These are phyloP conservation scores for Ophiocordyceps robertsii DNA, from an alignment of 2,329 filamentous ascomycete species.

Conservation along the genomic window DNA sequence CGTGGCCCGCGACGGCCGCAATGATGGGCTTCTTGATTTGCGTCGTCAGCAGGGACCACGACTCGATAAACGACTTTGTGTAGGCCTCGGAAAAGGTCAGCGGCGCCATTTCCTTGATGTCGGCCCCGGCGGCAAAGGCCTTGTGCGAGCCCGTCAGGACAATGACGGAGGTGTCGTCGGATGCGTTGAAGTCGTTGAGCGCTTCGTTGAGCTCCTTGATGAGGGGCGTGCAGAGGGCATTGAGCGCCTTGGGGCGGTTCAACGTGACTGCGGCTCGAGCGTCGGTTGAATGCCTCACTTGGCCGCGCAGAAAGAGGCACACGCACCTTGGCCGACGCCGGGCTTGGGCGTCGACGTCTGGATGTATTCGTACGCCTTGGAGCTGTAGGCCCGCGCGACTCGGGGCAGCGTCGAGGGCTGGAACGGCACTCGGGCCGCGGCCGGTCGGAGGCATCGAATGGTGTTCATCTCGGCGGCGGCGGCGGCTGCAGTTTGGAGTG, in stretches of 20 bases:
- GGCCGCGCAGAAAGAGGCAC: not conserved
- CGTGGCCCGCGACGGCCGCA: conserved; percentile 86
- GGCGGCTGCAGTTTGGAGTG: not conserved
- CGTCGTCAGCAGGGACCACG: conserved; percentile 77
- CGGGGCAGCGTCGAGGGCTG: not conserved
- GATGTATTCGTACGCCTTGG: conserved; percentile 1
- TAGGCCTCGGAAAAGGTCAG: conserved; percentile 84
- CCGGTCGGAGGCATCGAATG: not conserved
- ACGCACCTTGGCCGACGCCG: conserved; percentile 77
- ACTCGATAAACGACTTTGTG: conserved; percentile 82
- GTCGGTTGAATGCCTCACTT: not conserved
- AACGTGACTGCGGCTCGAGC: conserved; percentile 56
- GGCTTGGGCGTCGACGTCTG: conserved; percentile 33
- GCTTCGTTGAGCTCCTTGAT: conserved; percentile 82
- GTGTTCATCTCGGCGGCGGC: not conserved
- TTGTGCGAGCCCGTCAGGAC: conserved; percentile 79
- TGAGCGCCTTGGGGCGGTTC: conserved; percentile 88
- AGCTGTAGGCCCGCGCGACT: not conserved
- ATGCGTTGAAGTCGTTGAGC: conserved; percentile 54
- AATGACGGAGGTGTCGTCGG: conserved; percentile 59
- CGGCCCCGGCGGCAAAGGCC: conserved; percentile 89
- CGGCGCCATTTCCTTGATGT: conserved; percentile 98
- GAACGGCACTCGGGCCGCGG: not conserved
- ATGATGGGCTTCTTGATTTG: conserved; percentile 88
- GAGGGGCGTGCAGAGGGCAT: conserved; percentile 82